Evolutionary conservation across 148 eudicot species (phyloP).

Genomic region (Nyssa sinensis): DNA sequence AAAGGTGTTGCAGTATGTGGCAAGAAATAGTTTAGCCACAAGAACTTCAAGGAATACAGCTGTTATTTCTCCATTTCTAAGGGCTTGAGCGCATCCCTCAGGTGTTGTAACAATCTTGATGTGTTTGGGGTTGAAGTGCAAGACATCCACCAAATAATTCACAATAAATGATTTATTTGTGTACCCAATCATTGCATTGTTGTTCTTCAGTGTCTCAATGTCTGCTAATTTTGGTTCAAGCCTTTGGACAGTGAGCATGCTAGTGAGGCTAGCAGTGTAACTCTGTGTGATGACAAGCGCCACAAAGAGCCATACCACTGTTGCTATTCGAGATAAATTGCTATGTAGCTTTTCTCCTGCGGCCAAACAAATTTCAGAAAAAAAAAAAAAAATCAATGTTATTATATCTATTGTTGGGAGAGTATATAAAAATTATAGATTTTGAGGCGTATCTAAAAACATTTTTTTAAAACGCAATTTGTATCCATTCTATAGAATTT

Average conservation of each 20-base stretch:
- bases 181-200: slow-evolving; percentile 15
- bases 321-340: slow-evolving; percentile 27
- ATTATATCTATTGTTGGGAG: too few relatives aligned
- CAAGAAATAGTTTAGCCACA: slow-evolving; percentile 25
- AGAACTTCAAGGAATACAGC: slow-evolving; percentile 28
- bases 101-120: slow-evolving; percentile 9
- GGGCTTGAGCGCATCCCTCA: slow-evolving; percentile 18
- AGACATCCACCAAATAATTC: slow-evolving; percentile 12
- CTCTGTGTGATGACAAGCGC: slow-evolving; percentile 29
- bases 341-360: slow-evolving; percentile 26
- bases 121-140: slow-evolving; percentile 9
- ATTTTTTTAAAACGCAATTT: too few relatives aligned
- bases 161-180: slow-evolving; percentile 1
- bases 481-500: too few relatives aligned
- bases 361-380: background rate
- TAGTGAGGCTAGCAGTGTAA: slow-evolving; percentile 33
- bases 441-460: too few relatives aligned
- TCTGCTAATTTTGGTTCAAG: slow-evolving; percentile 15
- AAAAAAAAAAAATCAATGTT: background rate
- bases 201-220: slow-evolving; percentile 17
- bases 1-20: slow-evolving; percentile 36
- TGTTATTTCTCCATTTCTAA: slow-evolving; percentile 19
- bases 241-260: slow-evolving; percentile 29
- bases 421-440: too few relatives aligned
- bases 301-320: slow-evolving; percentile 34